A percentile compares a stretch with the other conserved stretches of the same genome.
Conservation (phyloP, 495 filamentous ascomycete species). For the Echria macrotheca region DNA sequence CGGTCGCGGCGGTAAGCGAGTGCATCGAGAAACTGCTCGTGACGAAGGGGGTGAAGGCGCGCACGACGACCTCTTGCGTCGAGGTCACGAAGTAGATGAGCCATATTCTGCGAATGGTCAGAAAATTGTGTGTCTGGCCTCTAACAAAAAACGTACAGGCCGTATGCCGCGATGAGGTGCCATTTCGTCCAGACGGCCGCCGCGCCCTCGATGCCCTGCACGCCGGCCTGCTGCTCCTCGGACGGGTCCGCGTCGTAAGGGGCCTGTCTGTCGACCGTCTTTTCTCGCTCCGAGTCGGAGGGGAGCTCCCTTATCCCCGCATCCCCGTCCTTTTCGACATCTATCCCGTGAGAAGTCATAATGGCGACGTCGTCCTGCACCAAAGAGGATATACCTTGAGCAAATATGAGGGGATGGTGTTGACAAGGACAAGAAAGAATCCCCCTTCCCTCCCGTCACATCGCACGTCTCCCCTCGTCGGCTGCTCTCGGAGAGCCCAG, state of each 20-base stretch:
- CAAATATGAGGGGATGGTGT: too few species aligned
- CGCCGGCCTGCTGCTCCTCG: constrained; percentile 16
- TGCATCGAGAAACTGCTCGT: constrained; percentile 42
- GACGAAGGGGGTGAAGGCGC: constrained; percentile 39
- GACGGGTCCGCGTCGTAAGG: too few species aligned
- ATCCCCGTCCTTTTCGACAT: too few species aligned
- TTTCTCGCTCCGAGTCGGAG: neutral
- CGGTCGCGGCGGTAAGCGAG: constrained; percentile 43
- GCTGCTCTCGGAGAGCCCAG: too few species aligned
- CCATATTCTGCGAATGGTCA: constrained; percentile 39
- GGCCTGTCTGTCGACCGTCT: neutral
- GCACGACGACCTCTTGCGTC: constrained; percentile 38
- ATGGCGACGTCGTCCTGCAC: too few species aligned
- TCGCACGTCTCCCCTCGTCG: too few species aligned
- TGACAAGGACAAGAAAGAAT: too few species aligned
- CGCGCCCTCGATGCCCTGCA: constrained; percentile 11
- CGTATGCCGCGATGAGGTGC: constrained; percentile 12
- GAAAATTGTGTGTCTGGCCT: neutral
- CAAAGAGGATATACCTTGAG: too few species aligned
- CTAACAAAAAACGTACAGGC: too few species aligned
- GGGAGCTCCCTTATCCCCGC: too few species aligned
- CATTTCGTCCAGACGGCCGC: constrained; percentile 12
- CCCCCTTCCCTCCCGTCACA: too few species aligned
- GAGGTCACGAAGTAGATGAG: constrained; percentile 46
- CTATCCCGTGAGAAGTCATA: too few species aligned